These are phyloP conservation scores for Clitocybe nebularis DNA, from an alignment of 1,284 basidiomycete species.

Conservation along the genomic window DNA sequence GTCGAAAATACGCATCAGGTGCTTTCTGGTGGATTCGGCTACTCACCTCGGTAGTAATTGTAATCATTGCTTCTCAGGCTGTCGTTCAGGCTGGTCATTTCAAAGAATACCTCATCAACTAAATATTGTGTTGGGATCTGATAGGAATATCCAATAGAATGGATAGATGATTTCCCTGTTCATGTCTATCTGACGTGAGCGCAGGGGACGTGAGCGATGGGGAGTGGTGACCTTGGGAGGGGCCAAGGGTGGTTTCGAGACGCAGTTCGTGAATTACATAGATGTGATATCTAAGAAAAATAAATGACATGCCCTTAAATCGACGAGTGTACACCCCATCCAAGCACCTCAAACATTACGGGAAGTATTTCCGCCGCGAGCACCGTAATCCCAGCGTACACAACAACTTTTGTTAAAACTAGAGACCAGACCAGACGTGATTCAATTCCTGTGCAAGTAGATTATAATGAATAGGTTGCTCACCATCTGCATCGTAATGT, in stretches of 20 bases:
- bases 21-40: too few species aligned
- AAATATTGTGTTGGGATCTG: too few species aligned
- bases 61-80: too few species aligned
- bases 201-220: too few species aligned
- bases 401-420: constrained; percentile 91
- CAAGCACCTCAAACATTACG: constrained; percentile 64
- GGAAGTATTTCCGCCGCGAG: constrained; percentile 63
- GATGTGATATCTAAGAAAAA: not conserved
- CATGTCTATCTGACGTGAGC: too few species aligned
- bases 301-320: not conserved
- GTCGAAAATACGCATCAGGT: too few species aligned
- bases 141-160: too few species aligned
- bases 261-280: not conserved
- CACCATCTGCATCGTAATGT: constrained; percentile 87
- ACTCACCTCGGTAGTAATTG: too few species aligned
- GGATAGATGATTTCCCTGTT: too few species aligned
- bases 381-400: constrained; percentile 83
- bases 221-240: too few species aligned
- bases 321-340: constrained; percentile 51
- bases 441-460: constrained; percentile 1
- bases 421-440: constrained; percentile 8
- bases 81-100: too few species aligned
- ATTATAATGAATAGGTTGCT: constrained; percentile 21
- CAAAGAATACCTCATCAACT: too few species aligned
- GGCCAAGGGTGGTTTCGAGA: not conserved